Evolutionary conservation across 345 rosid genomes (phyloP), one percentile per base, ranked within the genome.

Genomic region (Abelmoschus esculentus): DNA sequence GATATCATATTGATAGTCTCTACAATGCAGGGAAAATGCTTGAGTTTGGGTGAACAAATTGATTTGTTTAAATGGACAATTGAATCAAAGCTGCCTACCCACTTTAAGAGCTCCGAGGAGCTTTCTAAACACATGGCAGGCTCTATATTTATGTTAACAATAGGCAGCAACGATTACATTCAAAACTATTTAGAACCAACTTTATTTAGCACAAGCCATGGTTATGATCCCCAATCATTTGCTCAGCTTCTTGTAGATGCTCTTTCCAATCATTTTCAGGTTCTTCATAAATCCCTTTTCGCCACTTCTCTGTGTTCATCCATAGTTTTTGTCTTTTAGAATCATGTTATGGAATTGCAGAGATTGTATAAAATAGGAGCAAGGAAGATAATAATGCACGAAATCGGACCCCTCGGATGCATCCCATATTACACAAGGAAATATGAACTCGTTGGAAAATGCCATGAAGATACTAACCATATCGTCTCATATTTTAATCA

Each of bases 321-420:
- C 42, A 38, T 38, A 38, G 42, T 38, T 38, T 38, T 38, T 7
- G 42, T 38, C 7, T 38, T 38, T 7, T 7, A 38, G 42, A 38
- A 50, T 11, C 54, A 26, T 65, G 7, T 22, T 3, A 65, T 44
- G 55, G 10, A 44, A 26, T 65, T 61, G 19, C 52, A 82, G 83
- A 79, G 70, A 28, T 22, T 84, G 15, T 77, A 79, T 36, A 59
- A 46, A 10, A 1, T 78, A 59, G 86, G 86, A 72, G 84, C 78
- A 1, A 79, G 83, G 54, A 86, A 76, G 75, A 60, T 84, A 5
- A 71, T 83, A 14, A 67, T 80, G 69, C 72, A 75, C 47, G 83
- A 86, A 69, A 49, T 86, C 29, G 86, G 85, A 0, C 85, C 86
- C 1, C 74, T 86, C 0, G 85, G 86, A 3, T 84, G 88, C 83